These are phyloP conservation scores for Cynanchum wilfordii DNA, from an alignment of 257 asterid genomes.

Conservation along the genomic window DNA sequence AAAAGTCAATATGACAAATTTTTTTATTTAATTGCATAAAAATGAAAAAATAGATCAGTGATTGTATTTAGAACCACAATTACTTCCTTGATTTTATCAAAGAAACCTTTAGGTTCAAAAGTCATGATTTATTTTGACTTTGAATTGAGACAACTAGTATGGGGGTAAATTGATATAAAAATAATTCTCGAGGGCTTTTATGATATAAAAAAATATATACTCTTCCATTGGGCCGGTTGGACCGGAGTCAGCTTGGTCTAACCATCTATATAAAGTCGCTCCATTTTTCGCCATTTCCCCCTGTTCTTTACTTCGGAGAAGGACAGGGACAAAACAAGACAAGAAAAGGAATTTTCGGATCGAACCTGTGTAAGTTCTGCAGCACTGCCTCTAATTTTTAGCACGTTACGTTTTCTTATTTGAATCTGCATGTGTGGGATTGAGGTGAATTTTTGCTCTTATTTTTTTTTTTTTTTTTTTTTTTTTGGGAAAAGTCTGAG, in stretches of 20 bases:
- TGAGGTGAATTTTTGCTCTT: background rate
- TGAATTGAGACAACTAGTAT: too few species aligned
- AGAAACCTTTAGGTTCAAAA: too few species aligned
- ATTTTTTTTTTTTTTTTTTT: background rate
- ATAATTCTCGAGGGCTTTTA: background rate
- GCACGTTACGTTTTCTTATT: background rate
- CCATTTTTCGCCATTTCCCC: background rate
- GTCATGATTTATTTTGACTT: too few species aligned
- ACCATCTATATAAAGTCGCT: slow-evolving; percentile 3
- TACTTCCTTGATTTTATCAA: too few species aligned
- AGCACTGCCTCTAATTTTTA: slow-evolving; percentile 13
- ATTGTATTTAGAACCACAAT: too few species aligned
- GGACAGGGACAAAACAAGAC: background rate
- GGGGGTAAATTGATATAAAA: background rate
- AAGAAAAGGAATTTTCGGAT: slow-evolving; percentile 11
- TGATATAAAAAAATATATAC: background rate
- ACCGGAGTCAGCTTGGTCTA: slow-evolving; percentile 5
- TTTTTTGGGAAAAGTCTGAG: background rate
- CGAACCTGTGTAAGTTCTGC: slow-evolving; percentile 44
- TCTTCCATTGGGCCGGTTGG: background rate
- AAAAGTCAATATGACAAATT: too few species aligned
- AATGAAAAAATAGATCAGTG: too few species aligned
- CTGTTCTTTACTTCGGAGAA: background rate
- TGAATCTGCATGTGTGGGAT: background rate
- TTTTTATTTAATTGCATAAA: too few species aligned